Evolutionary conservation across 805 yeast genomes (phyloP).

Genomic region (Vanderwaltozyma tropicalis): DNA sequence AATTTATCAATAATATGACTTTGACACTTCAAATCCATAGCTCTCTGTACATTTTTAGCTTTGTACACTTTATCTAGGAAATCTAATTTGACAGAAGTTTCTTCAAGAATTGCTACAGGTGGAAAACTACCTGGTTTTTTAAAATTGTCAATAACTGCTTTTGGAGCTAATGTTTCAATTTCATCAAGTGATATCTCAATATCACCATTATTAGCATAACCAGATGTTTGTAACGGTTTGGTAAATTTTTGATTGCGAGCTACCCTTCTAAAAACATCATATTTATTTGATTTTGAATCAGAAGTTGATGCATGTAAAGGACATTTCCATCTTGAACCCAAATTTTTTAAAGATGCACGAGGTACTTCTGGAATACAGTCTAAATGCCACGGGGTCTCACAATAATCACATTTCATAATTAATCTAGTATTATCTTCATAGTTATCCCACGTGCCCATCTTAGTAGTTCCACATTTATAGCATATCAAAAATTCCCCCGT

Average conservation of each 20-base stretch:
- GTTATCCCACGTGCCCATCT: constrained; percentile 36
- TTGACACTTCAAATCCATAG: constrained; percentile 23
- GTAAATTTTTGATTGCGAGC: constrained; percentile 41
- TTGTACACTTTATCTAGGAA: constrained; percentile 19
- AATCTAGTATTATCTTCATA: constrained; percentile 36
- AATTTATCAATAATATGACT: constrained; percentile 28
- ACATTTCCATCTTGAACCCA: constrained; percentile 82
- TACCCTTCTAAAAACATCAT: constrained; percentile 32
- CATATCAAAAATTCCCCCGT: constrained; percentile 60
- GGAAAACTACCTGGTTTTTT: constrained; percentile 11
- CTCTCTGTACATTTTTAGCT: constrained; percentile 34
- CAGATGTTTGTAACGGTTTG: constrained; percentile 46
- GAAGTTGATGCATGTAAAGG: constrained; percentile 55
- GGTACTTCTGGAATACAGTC: constrained; percentile 75
- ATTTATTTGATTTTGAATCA: constrained; percentile 4
- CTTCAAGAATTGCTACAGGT: constrained; percentile 17
- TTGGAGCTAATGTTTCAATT: constrained; percentile 20
- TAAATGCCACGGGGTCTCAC: constrained; percentile 76
- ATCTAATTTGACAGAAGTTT: constrained; percentile 22
- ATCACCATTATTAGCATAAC: constrained; percentile 44
- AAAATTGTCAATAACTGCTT: constrained; percentile 12
- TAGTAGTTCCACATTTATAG: constrained; percentile 65
- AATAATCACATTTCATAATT: constrained; percentile 71
- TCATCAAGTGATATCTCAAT: constrained; percentile 45
- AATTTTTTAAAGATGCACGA: constrained; percentile 54